A percentile compares a stretch with the other conserved stretches of the same genome.
phyloP scores from a whole-genome alignment of 2,329 filamentous ascomycete species.

The Diatrype stigma region DNA sequence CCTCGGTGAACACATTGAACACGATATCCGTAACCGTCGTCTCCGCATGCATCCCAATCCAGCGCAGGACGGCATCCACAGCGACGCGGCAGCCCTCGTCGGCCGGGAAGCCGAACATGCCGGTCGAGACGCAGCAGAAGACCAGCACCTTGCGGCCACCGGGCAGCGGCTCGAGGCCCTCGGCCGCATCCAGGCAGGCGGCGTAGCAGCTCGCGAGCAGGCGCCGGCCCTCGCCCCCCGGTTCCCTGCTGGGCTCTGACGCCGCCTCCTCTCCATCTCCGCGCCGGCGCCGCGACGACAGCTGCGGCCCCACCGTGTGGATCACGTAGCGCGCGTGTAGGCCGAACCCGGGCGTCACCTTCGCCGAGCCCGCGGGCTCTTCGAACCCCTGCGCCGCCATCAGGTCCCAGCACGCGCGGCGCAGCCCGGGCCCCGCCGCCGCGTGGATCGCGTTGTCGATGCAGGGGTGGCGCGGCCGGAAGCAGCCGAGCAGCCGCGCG shows the following conservation, averaged over 20 bases:
- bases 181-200: slow-evolving; percentile 25
- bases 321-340: slow-evolving; percentile 26
- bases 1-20: slow-evolving; percentile 29
- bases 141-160: slow-evolving; percentile 21
- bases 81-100: slow-evolving; percentile 25
- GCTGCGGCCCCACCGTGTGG: slow-evolving; percentile 31
- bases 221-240: neutral
- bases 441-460: slow-evolving; percentile 34
- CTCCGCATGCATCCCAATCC: slow-evolving; percentile 19
- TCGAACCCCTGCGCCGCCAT: slow-evolving; percentile 20
- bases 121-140: slow-evolving; percentile 32
- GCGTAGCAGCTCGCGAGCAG: slow-evolving; percentile 26
- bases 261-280: slow-evolving; percentile 5
- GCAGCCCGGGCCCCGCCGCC: slow-evolving; percentile 25
- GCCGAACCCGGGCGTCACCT: slow-evolving; percentile 21
- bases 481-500: slow-evolving; percentile 30
- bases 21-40: slow-evolving; percentile 26
- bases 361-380: slow-evolving; percentile 16
- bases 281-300: slow-evolving; percentile 13
- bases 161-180: slow-evolving; percentile 19
- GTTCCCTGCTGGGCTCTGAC: slow-evolving; percentile 8
- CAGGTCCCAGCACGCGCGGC: slow-evolving; percentile 24
- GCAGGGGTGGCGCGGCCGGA: slow-evolving; percentile 28
- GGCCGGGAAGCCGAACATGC: slow-evolving; percentile 30
- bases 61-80: slow-evolving; percentile 21